Percentiles rank a stretch among this genome's conserved stretches.
Evolutionary conservation across 306 rosid species (phyloP).

Genomic region (Pyrus pyrifolia): DNA sequence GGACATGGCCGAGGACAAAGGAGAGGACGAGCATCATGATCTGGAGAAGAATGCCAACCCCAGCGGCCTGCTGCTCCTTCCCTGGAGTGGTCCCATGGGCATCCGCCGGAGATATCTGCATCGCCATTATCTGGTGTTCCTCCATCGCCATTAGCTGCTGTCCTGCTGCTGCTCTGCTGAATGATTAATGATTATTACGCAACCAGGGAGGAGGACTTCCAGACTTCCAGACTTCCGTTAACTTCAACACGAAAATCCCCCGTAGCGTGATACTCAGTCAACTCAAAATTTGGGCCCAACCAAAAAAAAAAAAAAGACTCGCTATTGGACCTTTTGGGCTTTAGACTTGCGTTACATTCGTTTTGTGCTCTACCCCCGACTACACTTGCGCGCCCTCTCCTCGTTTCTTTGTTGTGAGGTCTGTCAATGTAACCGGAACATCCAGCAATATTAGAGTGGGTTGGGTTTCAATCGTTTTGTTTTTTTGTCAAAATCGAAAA

Average conservation of each 20-base stretch:
- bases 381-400: too few species aligned
- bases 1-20: slow-evolving; percentile 95
- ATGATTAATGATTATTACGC: neutral
- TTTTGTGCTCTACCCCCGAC: too few species aligned
- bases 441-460: too few species aligned
- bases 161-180: neutral
- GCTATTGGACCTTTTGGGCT: neutral
- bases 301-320: neutral
- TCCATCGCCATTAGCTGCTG: slow-evolving; percentile 44
- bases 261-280: neutral
- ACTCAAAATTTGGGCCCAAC: neutral
- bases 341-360: neutral
- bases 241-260: neutral
- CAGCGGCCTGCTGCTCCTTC: slow-evolving; percentile 98
- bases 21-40: slow-evolving; percentile 98
- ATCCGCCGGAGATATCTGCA: slow-evolving; percentile 66
- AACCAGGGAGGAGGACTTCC: neutral
- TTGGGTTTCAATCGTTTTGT: too few species aligned
- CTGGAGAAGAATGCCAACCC: slow-evolving; percentile 97
- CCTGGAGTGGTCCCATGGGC: slow-evolving; percentile 49
- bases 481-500: too few species aligned
- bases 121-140: slow-evolving; percentile 23
- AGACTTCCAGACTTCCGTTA: neutral
- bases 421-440: too few species aligned
- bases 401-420: too few species aligned